Base-by-base conservation (phyloP, 129 eudicot species). In the Smallanthus sonchifolius region DNA sequence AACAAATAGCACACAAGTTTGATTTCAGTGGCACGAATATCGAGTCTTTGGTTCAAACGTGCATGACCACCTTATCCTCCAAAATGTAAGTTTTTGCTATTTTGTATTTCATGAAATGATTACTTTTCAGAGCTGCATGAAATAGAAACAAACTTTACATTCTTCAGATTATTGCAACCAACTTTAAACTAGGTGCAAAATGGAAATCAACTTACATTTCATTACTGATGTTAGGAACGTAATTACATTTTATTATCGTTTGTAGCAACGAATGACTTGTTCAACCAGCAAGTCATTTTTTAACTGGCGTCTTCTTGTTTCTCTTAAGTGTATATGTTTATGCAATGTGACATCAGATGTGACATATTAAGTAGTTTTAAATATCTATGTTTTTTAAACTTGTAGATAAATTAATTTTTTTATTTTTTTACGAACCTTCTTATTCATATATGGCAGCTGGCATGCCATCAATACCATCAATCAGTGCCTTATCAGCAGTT, bases 11-110 rank as follows among this genome's bases (percentile, higher is more conserved):
- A 19, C 81, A 88, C 69, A 95, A 95, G 79, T 95, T 85, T 73
- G 97, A 91, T 60, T 95, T 95, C 84, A 82, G 73, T 40, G 74
- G 56, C 10, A 47, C 82, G 35, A 71, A 91, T 67, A 77, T 81
- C 2, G 97, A 95, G 67, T 92, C 99, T 67, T 70, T 95, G 85
- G 87, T 91, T 60, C 99, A 85, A 84, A 95, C 99, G 62, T 95
- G 99, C 86, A 91, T 91, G 97, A 95, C 99, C 47, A 95, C 99
- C 73, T 68, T 95, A 56, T 91, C 97, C 47, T 95, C 99, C 74
- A 90, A 93, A 87, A 90, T 93, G 97, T 93, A 85, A 81, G 97
- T 56, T 69, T 11, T 49, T 4, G 19, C 56, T 49, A 15, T 48
- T 48, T 48, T 48, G 20, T n/a, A n/a, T 5, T n/a, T 49, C 9